Conservation (phyloP, 2,329 filamentous ascomycete genomes). For the Aureobasidium sp. region DNA sequence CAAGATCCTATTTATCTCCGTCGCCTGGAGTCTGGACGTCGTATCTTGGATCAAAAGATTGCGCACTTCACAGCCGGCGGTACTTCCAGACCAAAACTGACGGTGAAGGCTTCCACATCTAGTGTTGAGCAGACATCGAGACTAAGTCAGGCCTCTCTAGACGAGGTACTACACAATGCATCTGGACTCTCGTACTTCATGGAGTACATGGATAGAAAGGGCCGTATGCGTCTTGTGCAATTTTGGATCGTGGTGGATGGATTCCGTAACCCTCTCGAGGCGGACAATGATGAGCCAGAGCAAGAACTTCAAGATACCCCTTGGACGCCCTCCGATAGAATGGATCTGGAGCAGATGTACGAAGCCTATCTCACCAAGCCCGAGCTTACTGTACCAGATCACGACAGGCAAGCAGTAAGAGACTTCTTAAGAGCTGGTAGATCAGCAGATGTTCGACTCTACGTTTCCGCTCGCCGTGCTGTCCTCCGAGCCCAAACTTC, state of each 20-base stretch:
- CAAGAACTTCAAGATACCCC: conserved; percentile 39
- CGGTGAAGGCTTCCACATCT: conserved; percentile 27
- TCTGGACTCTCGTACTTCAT: conserved; percentile 96
- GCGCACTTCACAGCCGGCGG: conserved; percentile 66
- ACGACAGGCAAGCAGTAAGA: conserved; percentile 61
- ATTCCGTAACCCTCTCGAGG: conserved; percentile 87
- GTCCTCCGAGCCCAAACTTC: conserved; percentile 75
- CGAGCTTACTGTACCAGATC: conserved; percentile 68
- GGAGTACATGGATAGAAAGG: conserved; percentile 96
- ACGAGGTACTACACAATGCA: conserved; percentile 81
- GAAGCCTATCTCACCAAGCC: conserved; percentile 78
- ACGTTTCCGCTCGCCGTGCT: conserved; percentile 70
- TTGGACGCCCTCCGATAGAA: conserved; percentile 77
- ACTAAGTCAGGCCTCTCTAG: conserved; percentile 66
- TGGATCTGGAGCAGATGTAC: conserved; percentile 84
- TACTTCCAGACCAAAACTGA: conserved; percentile 30
- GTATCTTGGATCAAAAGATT: conserved; percentile 82
- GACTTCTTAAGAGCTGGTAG: conserved; percentile 72
- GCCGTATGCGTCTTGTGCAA: conserved; percentile 80
- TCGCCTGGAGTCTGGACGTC: conserved; percentile 83
- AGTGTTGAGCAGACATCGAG: conserved; percentile 40
- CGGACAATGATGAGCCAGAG: conserved; percentile 64
- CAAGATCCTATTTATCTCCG: conserved; percentile 83
- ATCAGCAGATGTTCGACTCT: conserved; percentile 68
- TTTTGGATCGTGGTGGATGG: conserved; percentile 99